These are phyloP conservation scores for Aureobasidium musti DNA, from an alignment of 2,329 filamentous ascomycete species.

Conservation along the genomic window DNA sequence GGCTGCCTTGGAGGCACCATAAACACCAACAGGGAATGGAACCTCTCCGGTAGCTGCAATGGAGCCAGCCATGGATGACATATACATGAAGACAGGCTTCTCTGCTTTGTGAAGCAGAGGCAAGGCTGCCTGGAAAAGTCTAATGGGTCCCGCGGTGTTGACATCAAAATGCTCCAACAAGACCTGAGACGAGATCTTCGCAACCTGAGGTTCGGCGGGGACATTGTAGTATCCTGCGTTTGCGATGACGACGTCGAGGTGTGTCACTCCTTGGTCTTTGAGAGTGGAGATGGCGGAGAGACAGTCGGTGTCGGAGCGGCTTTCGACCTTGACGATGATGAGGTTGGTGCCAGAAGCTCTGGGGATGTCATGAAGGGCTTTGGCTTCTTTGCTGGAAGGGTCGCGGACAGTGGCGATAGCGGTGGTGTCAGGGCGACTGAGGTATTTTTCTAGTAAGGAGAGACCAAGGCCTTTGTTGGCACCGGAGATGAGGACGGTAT, in stretches of 20 bases:
- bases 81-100: not conserved
- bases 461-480: conserved; percentile 11
- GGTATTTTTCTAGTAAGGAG: not conserved
- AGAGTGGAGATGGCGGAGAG: not conserved
- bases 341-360: not conserved
- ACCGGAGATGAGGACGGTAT: conserved; percentile 16
- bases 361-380: not conserved
- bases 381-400: not conserved
- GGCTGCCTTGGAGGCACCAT: conserved; percentile 14
- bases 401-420: conserved; percentile 17
- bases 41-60: not conserved
- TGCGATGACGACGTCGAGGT: conserved; percentile 14
- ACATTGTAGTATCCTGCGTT: conserved; percentile 2
- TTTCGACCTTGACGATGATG: conserved; percentile 12
- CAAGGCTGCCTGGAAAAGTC: not conserved
- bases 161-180: not conserved
- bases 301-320: conserved; percentile 1
- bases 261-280: not conserved
- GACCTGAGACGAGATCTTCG: not conserved
- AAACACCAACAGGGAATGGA: not conserved
- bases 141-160: not conserved
- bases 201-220: not conserved
- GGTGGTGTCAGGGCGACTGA: not conserved
- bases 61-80: not conserved
- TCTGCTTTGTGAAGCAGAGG: not conserved